Base-by-base conservation (phyloP, 192 early-diverging fungal species). In the Funneliformis mosseae region DNA sequence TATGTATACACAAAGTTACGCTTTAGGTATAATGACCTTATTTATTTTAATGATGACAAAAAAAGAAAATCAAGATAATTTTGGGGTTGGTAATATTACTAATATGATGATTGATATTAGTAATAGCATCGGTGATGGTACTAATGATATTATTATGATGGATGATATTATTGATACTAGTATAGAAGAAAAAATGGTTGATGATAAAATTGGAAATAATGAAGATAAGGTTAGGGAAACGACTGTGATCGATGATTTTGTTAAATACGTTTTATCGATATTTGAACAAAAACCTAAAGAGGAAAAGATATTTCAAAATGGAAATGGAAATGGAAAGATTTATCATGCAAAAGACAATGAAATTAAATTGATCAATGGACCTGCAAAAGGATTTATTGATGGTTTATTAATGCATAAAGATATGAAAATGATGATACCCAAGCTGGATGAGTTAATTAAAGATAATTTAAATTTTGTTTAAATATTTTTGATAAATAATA, bases 301-400 rank as follows among this genome's bases (percentile, higher is more conserved):
- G 0, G 43, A 78, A 11, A 67, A 45, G 46, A 38, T 27, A 67
- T 6, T 18, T 10, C 27, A 38, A 8, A 27, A 60, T 23, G 41
- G 25, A 50, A 38, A 59, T 28, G 23, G 6, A 8, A 70, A 70
- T 16, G 68, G 12, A 21, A 59, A 59, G n/a, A n/a, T n/a, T n/a
- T n/a, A n/a, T n/a, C n/a, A n/a, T n/a, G n/a, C n/a, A n/a, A 74
- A 59, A 12, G 33, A 55, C 10, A 16, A 55, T 25, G 46, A 74
- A 16, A 6, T 2, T 45, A 28, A 28, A 41, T 33, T 59, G 28
- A 67, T 33, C 10, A 39, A 78, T 78, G 42, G 62, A 43, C 77
- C 77, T 8, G 39, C 60, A 67, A 63, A 42, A 68, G 77, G 77
- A 50, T 78, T 78, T 67, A 59, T 59, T 23, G 77, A 63, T 67